Evolutionary conservation across 495 filamentous ascomycete species (phyloP).

Genomic region (Xylaria cubensis): DNA sequence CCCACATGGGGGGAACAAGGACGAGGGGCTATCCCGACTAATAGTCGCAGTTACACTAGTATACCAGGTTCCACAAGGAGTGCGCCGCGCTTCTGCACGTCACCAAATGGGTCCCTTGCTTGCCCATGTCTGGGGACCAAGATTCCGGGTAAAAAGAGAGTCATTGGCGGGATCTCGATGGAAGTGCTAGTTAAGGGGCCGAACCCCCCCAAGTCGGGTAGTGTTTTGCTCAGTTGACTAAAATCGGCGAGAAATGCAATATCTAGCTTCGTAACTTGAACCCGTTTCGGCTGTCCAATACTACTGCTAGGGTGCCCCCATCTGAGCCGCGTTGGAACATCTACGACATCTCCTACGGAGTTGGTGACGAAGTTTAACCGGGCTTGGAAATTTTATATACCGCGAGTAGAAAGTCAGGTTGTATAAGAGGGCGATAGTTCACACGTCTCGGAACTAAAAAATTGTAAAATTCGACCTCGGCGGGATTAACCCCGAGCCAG

Average conservation of each 20-base stretch:
- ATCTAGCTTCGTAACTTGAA: neutral
- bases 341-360: neutral
- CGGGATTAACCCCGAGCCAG: constrained; percentile 20
- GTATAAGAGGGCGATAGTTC: neutral
- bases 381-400: neutral
- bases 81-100: constrained; percentile 9
- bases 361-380: neutral
- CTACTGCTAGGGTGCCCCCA: neutral
- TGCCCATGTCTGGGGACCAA: neutral
- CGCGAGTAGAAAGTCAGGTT: neutral
- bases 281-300: too few relatives aligned
- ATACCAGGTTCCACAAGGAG: neutral
- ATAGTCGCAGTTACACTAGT: neutral
- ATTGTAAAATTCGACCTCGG: constrained; percentile 14
- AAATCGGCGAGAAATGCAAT: constrained; percentile 28
- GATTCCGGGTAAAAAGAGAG: constrained; percentile 17
- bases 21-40: neutral
- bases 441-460: neutral
- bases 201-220: neutral
- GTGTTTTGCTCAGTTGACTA: neutral
- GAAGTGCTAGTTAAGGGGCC: neutral
- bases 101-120: constrained; percentile 5
- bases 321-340: neutral
- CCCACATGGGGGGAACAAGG: neutral
- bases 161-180: constrained; percentile 17